phyloP scores from a whole-genome alignment of 2,329 filamentous ascomycete genomes.

The Diaporthe ilicicola region DNA sequence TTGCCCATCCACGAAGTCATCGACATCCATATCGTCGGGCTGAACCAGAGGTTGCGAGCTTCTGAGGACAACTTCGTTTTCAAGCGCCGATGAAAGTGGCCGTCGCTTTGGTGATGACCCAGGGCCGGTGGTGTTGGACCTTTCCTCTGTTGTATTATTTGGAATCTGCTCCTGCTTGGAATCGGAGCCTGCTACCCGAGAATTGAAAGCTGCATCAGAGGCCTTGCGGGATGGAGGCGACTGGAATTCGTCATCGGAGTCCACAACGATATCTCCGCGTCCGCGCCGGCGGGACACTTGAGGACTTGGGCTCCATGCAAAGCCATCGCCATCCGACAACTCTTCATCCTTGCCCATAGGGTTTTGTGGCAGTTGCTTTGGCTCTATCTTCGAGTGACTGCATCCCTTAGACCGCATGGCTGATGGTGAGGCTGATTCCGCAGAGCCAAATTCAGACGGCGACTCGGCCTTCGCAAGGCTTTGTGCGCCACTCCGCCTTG shows the following conservation, averaged over 20 bases:
- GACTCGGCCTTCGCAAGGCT: conserved; percentile 7
- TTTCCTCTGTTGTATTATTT: not conserved
- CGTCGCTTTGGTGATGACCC: conserved; percentile 8
- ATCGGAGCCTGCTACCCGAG: conserved; percentile 31
- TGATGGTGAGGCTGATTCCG: not conserved
- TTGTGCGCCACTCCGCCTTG: conserved; percentile 3
- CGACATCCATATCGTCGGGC: conserved; percentile 5
- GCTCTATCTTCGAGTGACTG: not conserved
- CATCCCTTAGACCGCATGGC: not conserved
- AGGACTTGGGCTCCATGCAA: conserved; percentile 34
- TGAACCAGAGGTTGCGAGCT: not conserved
- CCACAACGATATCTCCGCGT: conserved; percentile 53
- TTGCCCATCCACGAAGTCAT: not conserved
- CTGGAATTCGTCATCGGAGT: conserved; percentile 66
- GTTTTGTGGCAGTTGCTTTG: not conserved
- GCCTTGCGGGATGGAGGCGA: conserved; percentile 50
- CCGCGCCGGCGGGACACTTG: conserved; percentile 36
- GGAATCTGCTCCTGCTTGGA: conserved; percentile 15
- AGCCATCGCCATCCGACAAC: conserved; percentile 1
- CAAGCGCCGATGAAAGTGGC: not conserved
- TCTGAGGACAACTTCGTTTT: not conserved
- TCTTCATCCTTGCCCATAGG: not conserved
- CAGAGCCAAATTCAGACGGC: conserved; percentile 27
- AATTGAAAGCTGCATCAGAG: conserved; percentile 37
- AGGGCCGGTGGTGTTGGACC: not conserved